Evolutionary conservation across 371 early-diverging fungal genomes (phyloP).

Genomic region (Phascolomyces articulosus): DNA sequence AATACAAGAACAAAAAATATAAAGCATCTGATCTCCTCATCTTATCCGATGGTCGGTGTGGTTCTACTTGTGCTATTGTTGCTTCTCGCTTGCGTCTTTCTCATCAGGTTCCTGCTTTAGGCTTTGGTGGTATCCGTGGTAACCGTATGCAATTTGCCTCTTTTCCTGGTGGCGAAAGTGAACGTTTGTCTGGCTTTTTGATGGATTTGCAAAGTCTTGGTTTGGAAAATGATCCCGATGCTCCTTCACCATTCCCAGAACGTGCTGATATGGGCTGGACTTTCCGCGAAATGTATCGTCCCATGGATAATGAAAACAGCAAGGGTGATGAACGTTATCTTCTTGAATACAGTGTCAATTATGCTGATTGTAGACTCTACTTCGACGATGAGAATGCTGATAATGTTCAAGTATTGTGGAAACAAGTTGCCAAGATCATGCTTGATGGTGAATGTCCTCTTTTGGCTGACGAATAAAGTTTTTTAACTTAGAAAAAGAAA

Average conservation of each 20-base stretch:
- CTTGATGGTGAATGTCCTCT: conserved; percentile 42
- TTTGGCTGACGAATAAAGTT: conserved; percentile 11
- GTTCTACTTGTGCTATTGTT: conserved; percentile 56
- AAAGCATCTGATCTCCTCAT: conserved; percentile 42
- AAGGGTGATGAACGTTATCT: conserved; percentile 37
- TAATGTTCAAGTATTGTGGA: conserved; percentile 46
- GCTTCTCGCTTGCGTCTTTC: conserved; percentile 53
- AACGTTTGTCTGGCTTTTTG: conserved; percentile 50
- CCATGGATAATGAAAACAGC: conserved; percentile 13
- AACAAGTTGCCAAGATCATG: conserved; percentile 40
- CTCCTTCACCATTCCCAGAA: conserved; percentile 50
- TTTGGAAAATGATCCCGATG: conserved; percentile 41
- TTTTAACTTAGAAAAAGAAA: not conserved
- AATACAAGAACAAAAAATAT: conserved; percentile 37
- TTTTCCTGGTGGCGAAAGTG: conserved; percentile 57
- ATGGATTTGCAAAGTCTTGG: conserved; percentile 45
- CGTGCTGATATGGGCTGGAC: conserved; percentile 60
- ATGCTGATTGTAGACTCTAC: conserved; percentile 51
- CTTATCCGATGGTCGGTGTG: conserved; percentile 54
- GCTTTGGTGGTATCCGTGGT: conserved; percentile 55
- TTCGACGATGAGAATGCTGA: conserved; percentile 50
- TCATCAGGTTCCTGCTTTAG: conserved; percentile 54
- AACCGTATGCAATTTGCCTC: conserved; percentile 58
- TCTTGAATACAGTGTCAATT: conserved; percentile 49
- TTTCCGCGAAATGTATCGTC: conserved; percentile 53